Evolutionary conservation across 768 basidiomycete genomes (phyloP), one percentile per base, ranked within the genome.

Genomic region (Naganishia vaughanmartiniae): DNA sequence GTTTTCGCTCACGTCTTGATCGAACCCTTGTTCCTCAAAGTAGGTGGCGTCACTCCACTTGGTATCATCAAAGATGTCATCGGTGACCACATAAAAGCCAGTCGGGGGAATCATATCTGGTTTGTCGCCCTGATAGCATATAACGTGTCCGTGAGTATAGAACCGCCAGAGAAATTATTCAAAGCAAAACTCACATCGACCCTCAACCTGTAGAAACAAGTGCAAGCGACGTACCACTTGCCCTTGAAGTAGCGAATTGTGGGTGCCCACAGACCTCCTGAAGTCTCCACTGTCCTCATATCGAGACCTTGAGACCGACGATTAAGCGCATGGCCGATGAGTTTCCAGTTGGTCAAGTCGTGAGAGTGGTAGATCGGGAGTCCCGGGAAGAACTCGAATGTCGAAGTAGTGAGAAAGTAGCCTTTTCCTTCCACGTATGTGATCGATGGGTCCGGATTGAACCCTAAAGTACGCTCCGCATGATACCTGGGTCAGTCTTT

Each of bases 391-490:
- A 58, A 78, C 66, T 76, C 77, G 66, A 78, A 78, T 1, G 76
- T 75, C 24, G 70, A 72, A 9, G 77, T 78, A n/a, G 66, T 54
- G 30, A 77, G 26, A 53, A 75, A 78, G 72, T 75, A 78, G 42
- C 66, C 72, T 28, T 39, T 3, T 2, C 73, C 76, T 10, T 31
- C 31, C 7, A 74, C 70, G 19, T 54, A 28, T 48, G 70, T 65
- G 58, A 76, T 70, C 19, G 77, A 67, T 3, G 77, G 76, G 58
- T 78, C 77, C 10, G 77, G 77, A 67, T 78, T 78, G 74, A 76
- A 77, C 6, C 76, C 36, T 36, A 36, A 36, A 36, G 36, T 36
- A 36, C 36, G 36, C 36, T 36, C 36, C 6, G 36, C 36, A 36
- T 36, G 36, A 36, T 36, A 36, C 36, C 36, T 36, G 36, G 36